Percentiles rank a stretch among this genome's conserved stretches.
Evolutionary conservation across 2,329 filamentous ascomycete species (phyloP).

Genomic region (Xenosphaeropsis pyriputrescens): DNA sequence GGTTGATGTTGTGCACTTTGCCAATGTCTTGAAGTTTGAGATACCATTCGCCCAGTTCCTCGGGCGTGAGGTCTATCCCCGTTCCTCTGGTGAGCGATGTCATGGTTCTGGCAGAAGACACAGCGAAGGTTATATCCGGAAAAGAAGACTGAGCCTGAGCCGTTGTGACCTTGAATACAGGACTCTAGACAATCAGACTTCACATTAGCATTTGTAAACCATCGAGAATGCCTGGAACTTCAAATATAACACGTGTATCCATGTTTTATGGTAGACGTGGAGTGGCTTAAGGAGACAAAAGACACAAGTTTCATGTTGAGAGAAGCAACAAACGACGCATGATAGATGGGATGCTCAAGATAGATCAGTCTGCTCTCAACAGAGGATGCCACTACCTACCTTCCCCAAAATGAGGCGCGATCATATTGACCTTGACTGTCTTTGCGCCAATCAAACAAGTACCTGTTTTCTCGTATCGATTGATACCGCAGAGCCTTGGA

Average conservation of each 20-base stretch:
- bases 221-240: no score
- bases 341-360: background rate
- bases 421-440: constrained; percentile 66
- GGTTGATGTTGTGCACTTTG: constrained; percentile 80
- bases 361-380: background rate
- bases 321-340: background rate
- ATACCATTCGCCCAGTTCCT: constrained; percentile 71
- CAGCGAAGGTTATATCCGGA: constrained; percentile 32
- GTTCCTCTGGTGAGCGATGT: constrained; percentile 70
- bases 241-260: no score
- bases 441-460: constrained; percentile 63
- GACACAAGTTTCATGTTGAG: background rate
- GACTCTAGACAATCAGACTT: constrained; percentile 43
- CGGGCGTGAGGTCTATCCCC: constrained; percentile 64
- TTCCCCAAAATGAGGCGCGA: constrained; percentile 77
- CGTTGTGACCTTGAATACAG: constrained; percentile 70
- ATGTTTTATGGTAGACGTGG: no score
- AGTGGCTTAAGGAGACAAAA: constrained; percentile 2
- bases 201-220: no score
- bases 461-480: constrained; percentile 67
- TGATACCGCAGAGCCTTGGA: constrained; percentile 62
- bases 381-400: constrained; percentile 22
- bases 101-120: constrained; percentile 69
- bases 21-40: constrained; percentile 68
- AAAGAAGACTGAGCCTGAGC: constrained; percentile 64